Percentiles rank a stretch among this genome's conserved stretches.
These are phyloP conservation scores for Perilla frutescens DNA, from an alignment of 257 asterid species.

Conservation along the genomic window DNA sequence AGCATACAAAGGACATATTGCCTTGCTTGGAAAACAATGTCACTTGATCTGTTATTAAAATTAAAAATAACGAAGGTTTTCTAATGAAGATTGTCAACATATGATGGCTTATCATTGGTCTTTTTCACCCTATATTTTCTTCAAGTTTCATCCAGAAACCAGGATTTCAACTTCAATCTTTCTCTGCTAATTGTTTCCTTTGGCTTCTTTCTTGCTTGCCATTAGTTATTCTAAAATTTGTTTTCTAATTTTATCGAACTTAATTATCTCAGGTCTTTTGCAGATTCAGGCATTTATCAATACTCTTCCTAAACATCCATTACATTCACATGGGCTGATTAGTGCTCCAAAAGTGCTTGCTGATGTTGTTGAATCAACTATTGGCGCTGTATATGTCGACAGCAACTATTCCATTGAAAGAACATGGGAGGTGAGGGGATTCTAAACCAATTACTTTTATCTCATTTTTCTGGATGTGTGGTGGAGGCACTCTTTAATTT, in stretches of 20 bases:
- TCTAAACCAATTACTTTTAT: not conserved
- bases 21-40: not conserved
- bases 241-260: slow-evolving; percentile 2
- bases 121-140: not conserved
- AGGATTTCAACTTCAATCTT: not conserved
- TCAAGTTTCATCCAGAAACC: not conserved
- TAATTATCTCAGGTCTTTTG: slow-evolving; percentile 22
- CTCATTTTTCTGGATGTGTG: not conserved
- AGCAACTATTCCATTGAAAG: slow-evolving; percentile 65
- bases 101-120: not conserved
- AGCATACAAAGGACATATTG: not conserved
- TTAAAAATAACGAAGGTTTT: not conserved
- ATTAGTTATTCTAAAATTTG: slow-evolving; percentile 11
- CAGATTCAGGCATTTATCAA: slow-evolving; percentile 72
- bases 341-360: slow-evolving; percentile 86
- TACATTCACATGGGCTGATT: slow-evolving; percentile 80
- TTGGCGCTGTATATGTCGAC: slow-evolving; percentile 86
- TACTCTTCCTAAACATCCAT: slow-evolving; percentile 69
- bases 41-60: not conserved
- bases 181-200: not conserved
- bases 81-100: not conserved
- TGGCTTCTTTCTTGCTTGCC: slow-evolving; percentile 6
- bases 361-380: slow-evolving; percentile 81
- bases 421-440: slow-evolving; percentile 84
- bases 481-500: no score